Evolutionary conservation across 2,329 filamentous ascomycete species (phyloP), one percentile per base, ranked within the genome.

Genomic region (Paraphoma sp.): DNA sequence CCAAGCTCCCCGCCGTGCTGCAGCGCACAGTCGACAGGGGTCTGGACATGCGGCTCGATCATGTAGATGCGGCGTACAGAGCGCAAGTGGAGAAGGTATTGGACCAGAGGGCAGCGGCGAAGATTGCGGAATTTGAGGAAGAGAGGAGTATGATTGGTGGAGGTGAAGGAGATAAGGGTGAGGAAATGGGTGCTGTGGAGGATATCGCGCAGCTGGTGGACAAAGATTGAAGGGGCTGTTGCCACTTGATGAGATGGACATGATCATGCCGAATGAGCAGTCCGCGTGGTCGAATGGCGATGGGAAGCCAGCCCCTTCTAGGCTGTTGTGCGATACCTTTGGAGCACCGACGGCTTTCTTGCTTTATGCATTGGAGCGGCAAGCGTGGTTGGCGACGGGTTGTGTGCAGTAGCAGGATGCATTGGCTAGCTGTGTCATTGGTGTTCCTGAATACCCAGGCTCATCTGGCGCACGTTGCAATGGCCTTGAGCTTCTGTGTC

Each of bases 31-130:
- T 60, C 12, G 49, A 33, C 17, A 48, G 53, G 1, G 58, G 56
- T 23, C 48, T 69, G n/a, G 55, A 63, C 14, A 41, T 69, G 46
- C 48, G 56, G 12, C 59, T 69, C 9, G 64, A 61, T 6, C 30
- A 47, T 9, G 48, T 69, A 16, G 47, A 54, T n/a, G 18, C 29
- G 4, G 17, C 10, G 30, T 59, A 63, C 17, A 53, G 48, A 48
- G 16, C 18, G 9, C 54, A 59, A 38, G 45, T 68, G 12, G 31
- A 38, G 5, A 36, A 44, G 17, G 9, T 59, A 41, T 36, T 65
- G 31, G 36, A 44, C 6, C 45, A 45, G 23, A 44, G 49, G 12
- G 60, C 54, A n/a, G 38, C 8, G 11, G 23, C 28, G 18, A 51
- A 29, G 46, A 45, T 59, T 16, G 41, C 40, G 6, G 49, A 54